A percentile compares a stretch with the other conserved stretches of the same genome.
phyloP scores from a whole-genome alignment of 768 basidiomycete genomes.

The Melanogaster broomeanus region DNA sequence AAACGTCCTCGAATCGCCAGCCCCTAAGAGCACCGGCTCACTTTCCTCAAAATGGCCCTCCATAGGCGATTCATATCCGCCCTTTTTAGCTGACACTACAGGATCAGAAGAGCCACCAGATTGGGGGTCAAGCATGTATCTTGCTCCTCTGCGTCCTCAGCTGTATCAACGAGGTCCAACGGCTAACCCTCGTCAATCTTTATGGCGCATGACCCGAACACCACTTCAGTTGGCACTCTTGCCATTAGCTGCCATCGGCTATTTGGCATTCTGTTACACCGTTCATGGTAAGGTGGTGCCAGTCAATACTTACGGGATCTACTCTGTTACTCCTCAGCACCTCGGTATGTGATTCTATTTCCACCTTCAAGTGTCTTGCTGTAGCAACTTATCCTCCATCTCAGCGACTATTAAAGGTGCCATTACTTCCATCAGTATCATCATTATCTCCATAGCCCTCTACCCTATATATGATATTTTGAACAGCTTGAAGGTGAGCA shows the following conservation, averaged over 20 bases:
- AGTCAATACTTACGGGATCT: constrained; percentile 25
- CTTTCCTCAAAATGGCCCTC: neutral
- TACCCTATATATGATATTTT: constrained; percentile 20
- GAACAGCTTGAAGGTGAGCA: constrained; percentile 17
- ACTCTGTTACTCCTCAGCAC: constrained; percentile 18
- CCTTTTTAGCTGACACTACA: neutral
- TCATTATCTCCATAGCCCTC: constrained; percentile 30
- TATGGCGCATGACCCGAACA: constrained; percentile 11
- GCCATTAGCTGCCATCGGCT: constrained; percentile 27
- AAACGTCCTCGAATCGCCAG: constrained; percentile 1
- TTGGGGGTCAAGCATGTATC: constrained; percentile 4
- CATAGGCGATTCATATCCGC: neutral
- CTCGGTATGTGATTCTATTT: constrained; percentile 13
- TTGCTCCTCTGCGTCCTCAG: constrained; percentile 7
- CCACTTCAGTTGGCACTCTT: constrained; percentile 20
- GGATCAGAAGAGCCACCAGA: neutral
- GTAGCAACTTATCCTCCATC: neutral
- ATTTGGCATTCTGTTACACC: constrained; percentile 30
- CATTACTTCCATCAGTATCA: constrained; percentile 28
- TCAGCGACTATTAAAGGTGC: constrained; percentile 29
- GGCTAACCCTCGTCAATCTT: neutral
- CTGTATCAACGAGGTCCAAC: neutral
- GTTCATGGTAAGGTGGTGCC: constrained; percentile 25
- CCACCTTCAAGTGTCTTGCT: neutral
- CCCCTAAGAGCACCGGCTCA: neutral